These are phyloP conservation scores for Insectozyma bohioensis DNA, from an alignment of 1,139 yeast species.

Conservation along the genomic window DNA sequence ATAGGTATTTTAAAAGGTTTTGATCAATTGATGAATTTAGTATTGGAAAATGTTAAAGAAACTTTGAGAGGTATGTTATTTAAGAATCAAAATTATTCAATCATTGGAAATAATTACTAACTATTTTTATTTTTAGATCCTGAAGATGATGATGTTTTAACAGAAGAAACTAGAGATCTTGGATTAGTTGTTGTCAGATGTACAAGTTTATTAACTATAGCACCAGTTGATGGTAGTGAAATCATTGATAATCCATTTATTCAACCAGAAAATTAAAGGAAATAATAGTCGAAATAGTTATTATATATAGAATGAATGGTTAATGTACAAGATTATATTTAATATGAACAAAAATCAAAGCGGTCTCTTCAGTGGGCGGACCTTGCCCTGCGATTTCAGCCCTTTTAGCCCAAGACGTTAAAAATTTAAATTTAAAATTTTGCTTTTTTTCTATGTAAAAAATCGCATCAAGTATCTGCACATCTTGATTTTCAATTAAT, in stretches of 20 bases:
- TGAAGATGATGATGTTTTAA: conserved; percentile 52
- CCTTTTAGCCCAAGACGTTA: too few relatives aligned
- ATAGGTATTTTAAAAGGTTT: conserved; percentile 81
- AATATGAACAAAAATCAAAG: too few relatives aligned
- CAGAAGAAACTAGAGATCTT: conserved; percentile 57
- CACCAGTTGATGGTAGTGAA: conserved; percentile 84
- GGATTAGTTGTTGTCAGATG: conserved; percentile 88
- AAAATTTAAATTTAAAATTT: too few relatives aligned
- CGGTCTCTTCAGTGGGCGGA: too few relatives aligned
- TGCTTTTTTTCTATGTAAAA: too few relatives aligned
- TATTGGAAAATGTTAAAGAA: conserved; percentile 81
- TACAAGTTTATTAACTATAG: conserved; percentile 73
- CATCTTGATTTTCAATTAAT: too few relatives aligned
- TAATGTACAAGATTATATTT: too few relatives aligned
- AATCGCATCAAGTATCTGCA: too few relatives aligned
- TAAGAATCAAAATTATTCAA: conserved; percentile 4
- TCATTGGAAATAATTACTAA: conserved; percentile 1
- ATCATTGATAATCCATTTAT: conserved; percentile 72
- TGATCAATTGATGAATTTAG: conserved; percentile 92
- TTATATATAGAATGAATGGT: too few relatives aligned
- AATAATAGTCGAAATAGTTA: conserved; percentile 1
- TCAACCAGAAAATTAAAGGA: conserved; percentile 16
- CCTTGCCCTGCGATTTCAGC: too few relatives aligned
- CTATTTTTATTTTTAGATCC: conserved; percentile 40
- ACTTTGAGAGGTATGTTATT: conserved; percentile 52